Conservation (phyloP, 306 rosid genomes). For the Calophaca sinica region DNA sequence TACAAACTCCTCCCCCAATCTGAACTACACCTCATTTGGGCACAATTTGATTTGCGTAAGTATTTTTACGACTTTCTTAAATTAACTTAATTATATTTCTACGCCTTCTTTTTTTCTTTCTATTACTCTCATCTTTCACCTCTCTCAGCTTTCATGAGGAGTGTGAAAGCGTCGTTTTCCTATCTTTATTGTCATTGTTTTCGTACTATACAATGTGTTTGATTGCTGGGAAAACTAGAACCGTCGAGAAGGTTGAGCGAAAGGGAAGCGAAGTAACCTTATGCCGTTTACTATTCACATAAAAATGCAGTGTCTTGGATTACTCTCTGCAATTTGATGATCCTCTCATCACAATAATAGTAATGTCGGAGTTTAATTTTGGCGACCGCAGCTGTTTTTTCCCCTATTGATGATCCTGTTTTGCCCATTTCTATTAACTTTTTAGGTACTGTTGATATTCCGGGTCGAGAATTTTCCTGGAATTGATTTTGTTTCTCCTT, state of each 20-base stretch:
- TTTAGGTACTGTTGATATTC: background rate
- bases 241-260: background rate
- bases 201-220: background rate
- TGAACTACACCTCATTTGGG: background rate
- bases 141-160: background rate
- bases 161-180: background rate
- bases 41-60: constrained; percentile 40
- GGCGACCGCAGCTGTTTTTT: background rate
- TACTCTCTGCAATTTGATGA: background rate
- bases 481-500: background rate
- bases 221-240: constrained; percentile 33
- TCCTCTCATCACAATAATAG: background rate
- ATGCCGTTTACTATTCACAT: background rate
- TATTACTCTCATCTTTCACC: too few species aligned
- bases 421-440: background rate
- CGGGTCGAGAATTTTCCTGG: background rate
- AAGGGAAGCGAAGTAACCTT: background rate
- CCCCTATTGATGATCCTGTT: background rate
- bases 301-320: background rate
- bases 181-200: background rate
- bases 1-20: background rate
- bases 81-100: too few species aligned
- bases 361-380: background rate
- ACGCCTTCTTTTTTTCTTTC: background rate
- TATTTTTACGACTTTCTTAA: background rate